Conservation (phyloP, 148 eudicot species). For the Camellia lanceoleosa region DNA sequence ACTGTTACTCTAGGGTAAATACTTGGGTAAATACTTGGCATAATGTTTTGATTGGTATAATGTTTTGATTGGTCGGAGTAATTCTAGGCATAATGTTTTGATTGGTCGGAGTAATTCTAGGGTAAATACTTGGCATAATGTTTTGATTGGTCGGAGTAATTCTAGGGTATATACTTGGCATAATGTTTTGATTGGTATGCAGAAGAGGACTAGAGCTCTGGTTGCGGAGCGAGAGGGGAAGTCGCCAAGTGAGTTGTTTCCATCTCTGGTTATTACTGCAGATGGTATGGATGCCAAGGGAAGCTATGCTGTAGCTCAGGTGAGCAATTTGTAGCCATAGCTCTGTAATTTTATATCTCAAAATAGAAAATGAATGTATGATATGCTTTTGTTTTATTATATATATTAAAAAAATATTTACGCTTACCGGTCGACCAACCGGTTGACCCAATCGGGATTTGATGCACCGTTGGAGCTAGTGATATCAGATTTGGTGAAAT, state of each 20-base stretch:
- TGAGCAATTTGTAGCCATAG: conserved; percentile 14
- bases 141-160: conserved; percentile 41
- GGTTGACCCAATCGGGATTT: no score
- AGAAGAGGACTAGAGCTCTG: conserved; percentile 72
- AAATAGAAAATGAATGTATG: background rate
- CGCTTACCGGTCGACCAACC: no score
- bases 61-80: no score
- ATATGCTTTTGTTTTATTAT: background rate
- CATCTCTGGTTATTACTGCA: conserved; percentile 59
- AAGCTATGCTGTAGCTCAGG: conserved; percentile 97
- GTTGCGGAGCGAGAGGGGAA: conserved; percentile 56
- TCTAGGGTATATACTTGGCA: conserved; percentile 84
- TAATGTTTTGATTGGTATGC: conserved; percentile 87
- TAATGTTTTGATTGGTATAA: conserved; percentile 83
- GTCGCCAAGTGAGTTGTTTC: conserved; percentile 54
- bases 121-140: conserved; percentile 82
- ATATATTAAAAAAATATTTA: no score
- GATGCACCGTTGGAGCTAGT: no score
- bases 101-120: no score
- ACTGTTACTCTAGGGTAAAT: no score
- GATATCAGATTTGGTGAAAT: no score
- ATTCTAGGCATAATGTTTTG: no score
- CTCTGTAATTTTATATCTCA: background rate
- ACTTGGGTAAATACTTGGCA: conserved; percentile 87
- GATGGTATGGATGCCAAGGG: conserved; percentile 70